Percentiles rank a stretch among this genome's conserved stretches.
Evolutionary conservation across 2,329 filamentous ascomycete genomes (phyloP).

Genomic region (Fusarium annulatum): DNA sequence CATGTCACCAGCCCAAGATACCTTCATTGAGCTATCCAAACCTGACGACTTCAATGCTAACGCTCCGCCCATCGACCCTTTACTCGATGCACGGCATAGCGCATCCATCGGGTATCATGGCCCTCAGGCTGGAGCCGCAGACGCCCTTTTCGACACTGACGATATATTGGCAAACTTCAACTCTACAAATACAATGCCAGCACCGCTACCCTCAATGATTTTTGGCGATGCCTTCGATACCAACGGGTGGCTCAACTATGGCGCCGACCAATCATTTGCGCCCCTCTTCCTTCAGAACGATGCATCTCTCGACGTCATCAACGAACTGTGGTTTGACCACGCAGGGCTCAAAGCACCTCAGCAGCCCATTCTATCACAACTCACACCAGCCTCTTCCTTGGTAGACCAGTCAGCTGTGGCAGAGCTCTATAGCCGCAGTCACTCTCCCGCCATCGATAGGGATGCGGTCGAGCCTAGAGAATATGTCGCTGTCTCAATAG

Average conservation of each 20-base stretch:
- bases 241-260: not conserved
- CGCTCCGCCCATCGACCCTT: not conserved
- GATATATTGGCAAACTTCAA: not conserved
- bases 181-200: not conserved
- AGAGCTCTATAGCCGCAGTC: constrained; percentile 2
- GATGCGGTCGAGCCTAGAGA: constrained; percentile 5
- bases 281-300: not conserved
- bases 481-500: not conserved
- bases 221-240: not conserved
- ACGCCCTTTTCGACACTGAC: not conserved
- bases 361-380: not conserved
- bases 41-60: not conserved
- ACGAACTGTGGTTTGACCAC: constrained; percentile 1
- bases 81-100: not conserved
- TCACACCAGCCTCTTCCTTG: not conserved
- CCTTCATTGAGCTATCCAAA: not conserved
- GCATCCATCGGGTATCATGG: no score
- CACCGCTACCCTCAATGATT: not conserved
- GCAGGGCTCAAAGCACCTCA: not conserved
- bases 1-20: not conserved
- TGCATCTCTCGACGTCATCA: not conserved
- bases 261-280: not conserved
- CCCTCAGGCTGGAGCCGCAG: not conserved
- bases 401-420: not conserved
- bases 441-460: not conserved